phyloP scores from a whole-genome alignment of 139 green algal genomes.

The Haematococcus sp. region DNA sequence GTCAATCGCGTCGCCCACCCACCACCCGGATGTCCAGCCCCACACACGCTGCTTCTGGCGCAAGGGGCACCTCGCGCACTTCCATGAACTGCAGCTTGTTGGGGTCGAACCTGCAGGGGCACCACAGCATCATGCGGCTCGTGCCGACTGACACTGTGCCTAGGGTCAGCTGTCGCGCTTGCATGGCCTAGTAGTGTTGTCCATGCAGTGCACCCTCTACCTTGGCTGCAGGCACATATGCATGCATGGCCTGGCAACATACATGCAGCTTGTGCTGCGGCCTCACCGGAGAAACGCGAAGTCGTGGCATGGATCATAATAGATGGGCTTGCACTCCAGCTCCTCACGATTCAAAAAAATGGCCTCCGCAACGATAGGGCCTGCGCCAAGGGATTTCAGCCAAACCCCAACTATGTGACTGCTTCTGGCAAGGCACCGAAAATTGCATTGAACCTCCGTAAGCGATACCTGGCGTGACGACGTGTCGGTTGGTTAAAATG shows the following conservation, averaged over 20 bases:
- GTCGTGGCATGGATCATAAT: conserved; percentile 77
- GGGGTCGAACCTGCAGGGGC: conserved; percentile 53
- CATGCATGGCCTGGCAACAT: too few species aligned
- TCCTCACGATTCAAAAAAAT: conserved; percentile 93
- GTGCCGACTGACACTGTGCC: too few species aligned
- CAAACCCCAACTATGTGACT: neutral
- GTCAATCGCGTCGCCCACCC: conserved; percentile 23
- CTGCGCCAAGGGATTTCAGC: conserved; percentile 20
- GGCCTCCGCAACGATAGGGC: conserved; percentile 82
- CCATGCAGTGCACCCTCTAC: neutral
- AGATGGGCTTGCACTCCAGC: conserved; percentile 60
- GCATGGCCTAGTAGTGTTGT: neutral
- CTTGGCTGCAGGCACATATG: neutral
- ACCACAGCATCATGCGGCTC: too few species aligned
- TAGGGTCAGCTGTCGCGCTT: neutral
- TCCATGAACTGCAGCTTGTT: conserved; percentile 53
- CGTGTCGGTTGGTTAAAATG: conserved; percentile 91
- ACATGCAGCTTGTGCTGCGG: neutral
- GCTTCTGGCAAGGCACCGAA: neutral
- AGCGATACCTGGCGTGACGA: conserved; percentile 73
- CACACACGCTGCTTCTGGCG: conserved; percentile 73
- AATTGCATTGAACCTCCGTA: neutral
- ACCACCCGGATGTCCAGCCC: conserved; percentile 90
- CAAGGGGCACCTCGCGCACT: conserved; percentile 68
- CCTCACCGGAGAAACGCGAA: conserved; percentile 76